Conservation (phyloP, 108 stramenopile species). For the Cyclotella baltica region DNA sequence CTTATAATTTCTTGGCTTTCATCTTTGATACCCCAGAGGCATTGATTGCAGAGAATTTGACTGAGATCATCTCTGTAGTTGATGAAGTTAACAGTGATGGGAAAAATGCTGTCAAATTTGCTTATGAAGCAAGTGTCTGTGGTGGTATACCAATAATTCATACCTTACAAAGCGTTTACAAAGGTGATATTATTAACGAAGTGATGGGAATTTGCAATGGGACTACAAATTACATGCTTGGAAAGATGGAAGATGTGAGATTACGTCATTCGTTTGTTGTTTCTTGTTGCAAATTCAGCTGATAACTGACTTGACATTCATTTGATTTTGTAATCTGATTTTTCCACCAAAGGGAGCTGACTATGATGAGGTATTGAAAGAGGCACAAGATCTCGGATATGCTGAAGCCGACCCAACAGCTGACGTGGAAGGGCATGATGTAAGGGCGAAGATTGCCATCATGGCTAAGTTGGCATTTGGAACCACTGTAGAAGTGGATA, state of each 20-base stretch:
- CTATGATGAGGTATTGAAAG: slow-evolving; percentile 70
- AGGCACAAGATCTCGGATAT: slow-evolving; percentile 84
- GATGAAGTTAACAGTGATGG: slow-evolving; percentile 21
- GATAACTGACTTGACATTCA: too few species aligned
- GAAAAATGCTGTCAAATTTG: slow-evolving; percentile 51
- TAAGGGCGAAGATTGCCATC: slow-evolving; percentile 91
- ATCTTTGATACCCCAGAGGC: slow-evolving; percentile 33
- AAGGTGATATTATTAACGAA: slow-evolving; percentile 75
- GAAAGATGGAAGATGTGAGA: slow-evolving; percentile 64
- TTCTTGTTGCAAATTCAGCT: too few species aligned
- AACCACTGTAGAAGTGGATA: slow-evolving; percentile 63
- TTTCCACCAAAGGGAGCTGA: slow-evolving; percentile 58
- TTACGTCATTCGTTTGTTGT: not conserved
- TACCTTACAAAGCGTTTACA: slow-evolving; percentile 67
- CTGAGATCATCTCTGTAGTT: slow-evolving; percentile 51
- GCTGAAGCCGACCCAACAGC: slow-evolving; percentile 86
- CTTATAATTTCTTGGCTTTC: not conserved
- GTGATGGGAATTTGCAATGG: slow-evolving; percentile 86
- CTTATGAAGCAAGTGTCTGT: slow-evolving; percentile 86
- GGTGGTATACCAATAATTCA: slow-evolving; percentile 89
- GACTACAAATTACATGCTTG: slow-evolving; percentile 89
- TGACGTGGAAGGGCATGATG: slow-evolving; percentile 93
- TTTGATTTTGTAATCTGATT: too few species aligned
- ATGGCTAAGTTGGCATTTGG: slow-evolving; percentile 93
- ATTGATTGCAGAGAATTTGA: slow-evolving; percentile 75